Evolutionary conservation across 2,329 filamentous ascomycete species (phyloP).

Genomic region (Scytalidium sp.): DNA sequence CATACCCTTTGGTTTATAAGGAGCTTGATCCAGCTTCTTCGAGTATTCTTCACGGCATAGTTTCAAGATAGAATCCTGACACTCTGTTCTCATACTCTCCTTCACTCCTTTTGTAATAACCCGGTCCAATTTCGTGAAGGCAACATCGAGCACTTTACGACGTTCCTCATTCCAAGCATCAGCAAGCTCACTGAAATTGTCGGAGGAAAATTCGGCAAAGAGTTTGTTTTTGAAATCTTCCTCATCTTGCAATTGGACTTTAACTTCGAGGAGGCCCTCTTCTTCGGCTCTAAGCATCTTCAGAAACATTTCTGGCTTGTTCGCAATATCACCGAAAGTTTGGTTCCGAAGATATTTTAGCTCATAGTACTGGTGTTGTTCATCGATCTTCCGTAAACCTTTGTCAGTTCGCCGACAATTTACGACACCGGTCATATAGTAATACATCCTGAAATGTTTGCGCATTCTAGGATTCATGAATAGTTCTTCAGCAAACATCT

Average conservation of each 20-base stretch:
- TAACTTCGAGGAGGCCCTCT: constrained; percentile 86
- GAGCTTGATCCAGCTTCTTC: constrained; percentile 88
- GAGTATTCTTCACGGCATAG: constrained; percentile 86
- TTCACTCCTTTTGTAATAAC: constrained; percentile 90
- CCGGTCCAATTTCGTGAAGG: constrained; percentile 76
- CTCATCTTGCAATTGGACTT: constrained; percentile 72
- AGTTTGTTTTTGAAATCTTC: constrained; percentile 74
- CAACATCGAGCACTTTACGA: constrained; percentile 77
- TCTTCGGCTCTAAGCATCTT: constrained; percentile 98
- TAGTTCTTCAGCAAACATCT: constrained; percentile 89
- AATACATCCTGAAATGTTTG: constrained; percentile 78
- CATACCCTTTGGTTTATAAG: constrained; percentile 93
- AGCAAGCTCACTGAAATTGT: constrained; percentile 92
- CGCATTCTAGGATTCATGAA: constrained; percentile 85
- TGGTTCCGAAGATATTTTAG: constrained; percentile 95
- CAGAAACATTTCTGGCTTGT: constrained; percentile 83
- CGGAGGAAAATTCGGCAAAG: constrained; percentile 82
- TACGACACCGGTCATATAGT: constrained; percentile 79
- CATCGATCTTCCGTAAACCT: constrained; percentile 87
- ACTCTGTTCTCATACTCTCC: constrained; percentile 88
- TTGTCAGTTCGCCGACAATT: constrained; percentile 92
- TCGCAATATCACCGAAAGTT: constrained; percentile 75
- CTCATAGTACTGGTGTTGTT: constrained; percentile 94
- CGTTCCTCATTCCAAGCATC: constrained; percentile 93
- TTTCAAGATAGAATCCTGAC: constrained; percentile 88